Base-by-base conservation (phyloP, 139 green algal genomes). In the Pseudopediastrum boryanum region DNA sequence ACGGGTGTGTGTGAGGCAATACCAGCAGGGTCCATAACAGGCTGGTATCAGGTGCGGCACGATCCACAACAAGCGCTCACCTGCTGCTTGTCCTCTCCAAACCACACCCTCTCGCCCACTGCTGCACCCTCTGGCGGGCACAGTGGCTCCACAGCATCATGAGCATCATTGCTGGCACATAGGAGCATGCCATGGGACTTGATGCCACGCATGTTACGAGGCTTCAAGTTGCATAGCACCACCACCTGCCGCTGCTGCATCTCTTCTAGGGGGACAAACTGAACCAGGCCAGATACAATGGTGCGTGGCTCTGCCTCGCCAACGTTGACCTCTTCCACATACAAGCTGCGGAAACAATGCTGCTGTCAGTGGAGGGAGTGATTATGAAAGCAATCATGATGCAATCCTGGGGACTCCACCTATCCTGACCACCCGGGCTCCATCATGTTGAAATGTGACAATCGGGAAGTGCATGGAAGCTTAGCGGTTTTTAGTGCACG, bases 191-290 rank as follows among this genome's bases (percentile, higher is more conserved):
- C 76, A 31, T 82, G 61, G 25, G 68, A 83, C 82, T 94, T 94
- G 62, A 97, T 75, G 27, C 93, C 88, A 0, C 89, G 75, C 89
- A 94, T 93, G 82, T 92, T 92, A 43, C 87, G 80, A 0, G 87
- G 84, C 88, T 97, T 96, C 9, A 97, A 83, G 73, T 97, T 97
- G 74, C 87, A 90, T 16, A 96, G 70, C n/a, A 97, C 90, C 21
- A 96, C 83, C 29, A 99, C 95, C 51, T 84, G 58, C 58, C 77
- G 42, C 31, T 78, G 59, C 72, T 82, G 76, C 80, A 95, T 86
- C 21, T 91, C 56, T 19, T 92, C 92, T 54, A 89, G 64, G 0
- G 85, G 75, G 41, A 95, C 85, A 71, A 89, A 96, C 42, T 89
- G 82, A 12, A 93, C 87, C 12, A 95, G 88, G 16, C 93, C 93